Conservation (phyloP, 2,329 filamentous ascomycete genomes). For the Alternaria triticina region DNA sequence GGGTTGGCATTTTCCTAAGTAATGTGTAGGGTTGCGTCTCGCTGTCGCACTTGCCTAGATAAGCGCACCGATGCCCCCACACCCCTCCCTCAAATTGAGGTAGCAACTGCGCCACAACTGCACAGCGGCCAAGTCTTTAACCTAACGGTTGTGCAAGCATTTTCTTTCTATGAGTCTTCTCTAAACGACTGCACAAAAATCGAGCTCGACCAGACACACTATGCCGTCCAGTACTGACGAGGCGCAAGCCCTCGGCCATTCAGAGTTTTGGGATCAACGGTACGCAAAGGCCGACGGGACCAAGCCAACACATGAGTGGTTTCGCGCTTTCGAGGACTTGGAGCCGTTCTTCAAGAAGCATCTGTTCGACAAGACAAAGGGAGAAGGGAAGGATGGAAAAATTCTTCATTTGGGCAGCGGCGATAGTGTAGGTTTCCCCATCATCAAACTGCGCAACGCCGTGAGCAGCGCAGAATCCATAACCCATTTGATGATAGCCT, state of each 20-base stretch:
- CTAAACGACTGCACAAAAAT: neutral
- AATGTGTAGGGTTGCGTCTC: too few species aligned
- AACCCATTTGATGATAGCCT: neutral
- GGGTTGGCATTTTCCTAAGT: neutral
- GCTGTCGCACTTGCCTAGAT: too few species aligned
- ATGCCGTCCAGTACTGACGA: constrained; percentile 16
- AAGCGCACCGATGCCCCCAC: neutral
- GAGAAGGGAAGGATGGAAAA: constrained; percentile 41
- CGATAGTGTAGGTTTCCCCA: constrained; percentile 56
- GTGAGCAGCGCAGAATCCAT: neutral
- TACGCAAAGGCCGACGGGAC: constrained; percentile 49
- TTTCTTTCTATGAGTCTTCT: neutral
- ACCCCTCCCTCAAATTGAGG: neutral
- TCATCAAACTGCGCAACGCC: neutral
- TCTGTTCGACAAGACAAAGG: constrained; percentile 48
- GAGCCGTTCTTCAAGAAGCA: constrained; percentile 55
- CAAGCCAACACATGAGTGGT: constrained; percentile 61
- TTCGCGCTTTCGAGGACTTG: constrained; percentile 57
- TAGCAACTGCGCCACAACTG: neutral
- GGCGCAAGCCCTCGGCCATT: constrained; percentile 10
- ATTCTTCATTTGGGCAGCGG: constrained; percentile 66
- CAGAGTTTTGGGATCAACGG: constrained; percentile 58
- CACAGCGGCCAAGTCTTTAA: neutral
- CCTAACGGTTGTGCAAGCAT: neutral
- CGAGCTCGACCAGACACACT: neutral